A percentile compares a stretch with the other conserved stretches of the same genome.
Evolutionary conservation across 1,284 basidiomycete species (phyloP).

Genomic region (Termitomyces sp.): DNA sequence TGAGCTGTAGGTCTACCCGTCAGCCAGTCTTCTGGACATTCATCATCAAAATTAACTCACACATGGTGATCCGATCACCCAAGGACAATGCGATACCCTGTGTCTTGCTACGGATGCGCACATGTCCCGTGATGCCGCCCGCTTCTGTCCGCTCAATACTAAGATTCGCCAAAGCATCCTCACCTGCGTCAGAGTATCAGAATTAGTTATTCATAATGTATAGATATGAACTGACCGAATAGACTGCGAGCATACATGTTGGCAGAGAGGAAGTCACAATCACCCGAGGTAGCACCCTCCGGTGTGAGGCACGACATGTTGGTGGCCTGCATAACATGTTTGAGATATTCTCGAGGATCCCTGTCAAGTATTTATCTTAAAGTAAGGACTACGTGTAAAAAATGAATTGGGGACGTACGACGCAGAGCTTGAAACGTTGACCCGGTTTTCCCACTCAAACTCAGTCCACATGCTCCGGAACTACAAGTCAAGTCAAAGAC

Average conservation of each 20-base stretch:
- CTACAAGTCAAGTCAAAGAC: slow-evolving; percentile 32
- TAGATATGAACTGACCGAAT: slow-evolving; percentile 56
- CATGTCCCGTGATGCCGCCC: slow-evolving; percentile 84
- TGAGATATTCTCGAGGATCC: slow-evolving; percentile 79
- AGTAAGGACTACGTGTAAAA: background rate
- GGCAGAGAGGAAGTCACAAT: slow-evolving; percentile 91
- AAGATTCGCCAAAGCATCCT: slow-evolving; percentile 95
- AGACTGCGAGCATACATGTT: slow-evolving; percentile 91
- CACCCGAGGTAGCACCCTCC: slow-evolving; percentile 85
- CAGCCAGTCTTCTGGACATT: background rate
- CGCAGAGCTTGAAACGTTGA: slow-evolving; percentile 84
- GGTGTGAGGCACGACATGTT: slow-evolving; percentile 98
- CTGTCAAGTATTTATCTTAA: slow-evolving; percentile 31
- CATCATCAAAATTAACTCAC: slow-evolving; percentile 35
- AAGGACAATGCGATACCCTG: slow-evolving; percentile 93
- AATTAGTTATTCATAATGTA: background rate
- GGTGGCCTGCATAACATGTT: slow-evolving; percentile 88
- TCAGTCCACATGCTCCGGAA: slow-evolving; percentile 98
- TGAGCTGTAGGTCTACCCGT: slow-evolving; percentile 38
- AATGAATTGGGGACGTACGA: slow-evolving; percentile 43
- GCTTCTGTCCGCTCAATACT: slow-evolving; percentile 87
- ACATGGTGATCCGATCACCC: slow-evolving; percentile 90
- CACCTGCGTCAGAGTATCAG: slow-evolving; percentile 44
- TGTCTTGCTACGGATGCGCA: slow-evolving; percentile 90
- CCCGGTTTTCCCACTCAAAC: slow-evolving; percentile 98